A percentile compares a stretch with the other conserved stretches of the same genome.
Evolutionary conservation across 805 yeast species (phyloP).

Genomic region (Starmerella riodocensis): DNA sequence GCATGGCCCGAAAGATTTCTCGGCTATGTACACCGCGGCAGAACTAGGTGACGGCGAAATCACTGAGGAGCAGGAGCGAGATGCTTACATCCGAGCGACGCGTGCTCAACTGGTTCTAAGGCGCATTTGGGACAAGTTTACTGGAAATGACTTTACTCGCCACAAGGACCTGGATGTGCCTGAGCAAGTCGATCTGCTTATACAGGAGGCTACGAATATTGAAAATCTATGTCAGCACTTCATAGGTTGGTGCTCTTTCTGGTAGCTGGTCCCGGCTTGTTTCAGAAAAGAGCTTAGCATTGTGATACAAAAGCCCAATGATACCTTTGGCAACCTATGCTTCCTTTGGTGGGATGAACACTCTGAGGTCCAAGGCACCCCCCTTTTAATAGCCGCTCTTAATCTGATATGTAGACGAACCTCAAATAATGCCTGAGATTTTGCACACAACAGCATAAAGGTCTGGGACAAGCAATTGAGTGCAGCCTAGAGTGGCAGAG

Average conservation of each 20-base stretch:
- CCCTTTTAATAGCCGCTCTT: too few relatives aligned
- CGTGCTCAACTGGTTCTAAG: constrained; percentile 82
- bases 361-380: too few relatives aligned
- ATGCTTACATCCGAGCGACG: constrained; percentile 43
- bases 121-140: constrained; percentile 80
- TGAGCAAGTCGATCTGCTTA: constrained; percentile 82
- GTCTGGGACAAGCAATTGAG: too few relatives aligned
- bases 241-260: constrained; percentile 98
- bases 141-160: constrained; percentile 83
- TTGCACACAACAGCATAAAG: too few relatives aligned
- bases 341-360: too few relatives aligned
- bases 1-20: constrained; percentile 8
- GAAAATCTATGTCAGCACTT: constrained; percentile 94
- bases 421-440: too few relatives aligned
- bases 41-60: constrained; percentile 14
- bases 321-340: too few relatives aligned
- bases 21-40: constrained; percentile 5
- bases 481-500: too few relatives aligned
- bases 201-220: constrained; percentile 91
- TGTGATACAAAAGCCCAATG: too few relatives aligned
- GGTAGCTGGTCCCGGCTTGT: too few relatives aligned
- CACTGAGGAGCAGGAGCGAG: constrained; percentile 20
- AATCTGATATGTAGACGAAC: too few relatives aligned
- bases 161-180: constrained; percentile 61
- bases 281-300: too few relatives aligned